Conservation (phyloP, 2,329 filamentous ascomycete species). For the Aphanoascus verrucosus region DNA sequence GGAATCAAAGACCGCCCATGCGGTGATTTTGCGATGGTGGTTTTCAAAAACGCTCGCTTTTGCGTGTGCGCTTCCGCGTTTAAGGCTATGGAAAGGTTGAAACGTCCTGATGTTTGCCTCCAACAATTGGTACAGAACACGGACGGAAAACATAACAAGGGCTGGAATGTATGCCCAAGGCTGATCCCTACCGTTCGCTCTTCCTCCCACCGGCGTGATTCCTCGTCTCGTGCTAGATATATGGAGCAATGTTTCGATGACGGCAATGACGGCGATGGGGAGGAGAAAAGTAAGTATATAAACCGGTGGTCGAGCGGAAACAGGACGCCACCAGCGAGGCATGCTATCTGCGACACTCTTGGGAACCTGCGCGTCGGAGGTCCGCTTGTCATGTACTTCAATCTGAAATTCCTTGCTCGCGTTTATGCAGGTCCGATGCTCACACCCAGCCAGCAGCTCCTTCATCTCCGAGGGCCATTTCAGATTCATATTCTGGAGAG, state of each 20-base stretch:
- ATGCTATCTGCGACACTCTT: neutral
- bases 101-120: slow-evolving; percentile 17
- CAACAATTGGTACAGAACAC: slow-evolving; percentile 15
- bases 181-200: slow-evolving; percentile 21
- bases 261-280: slow-evolving; percentile 5
- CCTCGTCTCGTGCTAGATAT: neutral
- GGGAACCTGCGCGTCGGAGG: slow-evolving; percentile 3
- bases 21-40: slow-evolving; percentile 22
- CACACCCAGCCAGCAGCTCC: neutral
- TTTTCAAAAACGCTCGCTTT: slow-evolving; percentile 17
- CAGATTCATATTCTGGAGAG: slow-evolving; percentile 6
- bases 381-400: slow-evolving; percentile 6
- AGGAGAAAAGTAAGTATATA: slow-evolving; percentile 3
- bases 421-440: slow-evolving; percentile 4
- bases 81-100: slow-evolving; percentile 17
- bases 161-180: slow-evolving; percentile 19
- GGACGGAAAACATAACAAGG: slow-evolving; percentile 17
- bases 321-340: slow-evolving; percentile 8
- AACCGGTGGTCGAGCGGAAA: slow-evolving; percentile 2
- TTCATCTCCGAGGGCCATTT: slow-evolving; percentile 9
- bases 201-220: slow-evolving; percentile 1
- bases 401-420: slow-evolving; percentile 3
- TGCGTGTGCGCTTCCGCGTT: slow-evolving; percentile 9
- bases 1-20: slow-evolving; percentile 47
- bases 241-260: slow-evolving; percentile 6